Base-by-base conservation (phyloP, 768 basidiomycete species). In the Suillus decipiens region DNA sequence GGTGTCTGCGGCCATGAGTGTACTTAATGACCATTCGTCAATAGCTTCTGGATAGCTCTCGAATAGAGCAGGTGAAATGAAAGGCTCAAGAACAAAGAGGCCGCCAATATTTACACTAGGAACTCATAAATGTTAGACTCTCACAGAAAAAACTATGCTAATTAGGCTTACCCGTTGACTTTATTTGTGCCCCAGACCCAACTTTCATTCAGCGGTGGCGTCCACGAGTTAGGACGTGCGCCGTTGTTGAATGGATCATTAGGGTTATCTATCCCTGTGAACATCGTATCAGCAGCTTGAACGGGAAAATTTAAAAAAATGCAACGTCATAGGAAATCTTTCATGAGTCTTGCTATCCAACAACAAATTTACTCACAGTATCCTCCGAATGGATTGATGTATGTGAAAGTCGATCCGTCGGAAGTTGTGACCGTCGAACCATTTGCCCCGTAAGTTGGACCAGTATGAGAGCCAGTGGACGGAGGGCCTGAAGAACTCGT, bases 201-300 rank as follows among this genome's bases (percentile, higher is more conserved):
- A 34, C 78, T 83, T 69, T 86, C 80, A 77, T 89, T 90, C 59
- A 96, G 77, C 12, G 89, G 82, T 1, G 92, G 92, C 6, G 90
- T 89, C 88, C 90, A 95, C 2, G 82, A 85, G 70, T 95, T 92
- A 12, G 89, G 82, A 63, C 79, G 83, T 3, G 93, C 93, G 48
- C 83, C 79, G 71, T 89, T 86, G 76, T 87, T 88, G 79, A 87
- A 92, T 3, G 93, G 90, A 72, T 90, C 80, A 51, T 86, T 80
- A 11, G 87, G 86, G 74, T 92, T 84, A 76, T 74, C 77, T 24
- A 84, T 81, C 89, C 87, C 89, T 89, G 62, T 47, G 63, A 45
- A 51, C 31, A 64, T 28, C 41, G 24, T n/a, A 33, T 54, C 36
- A 36, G 37, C 28, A 39, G 5, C 15, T 28, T 22, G 17, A 54